Evolutionary conservation across 768 basidiomycete genomes (phyloP).

Genomic region (Lentinula lateritia): DNA sequence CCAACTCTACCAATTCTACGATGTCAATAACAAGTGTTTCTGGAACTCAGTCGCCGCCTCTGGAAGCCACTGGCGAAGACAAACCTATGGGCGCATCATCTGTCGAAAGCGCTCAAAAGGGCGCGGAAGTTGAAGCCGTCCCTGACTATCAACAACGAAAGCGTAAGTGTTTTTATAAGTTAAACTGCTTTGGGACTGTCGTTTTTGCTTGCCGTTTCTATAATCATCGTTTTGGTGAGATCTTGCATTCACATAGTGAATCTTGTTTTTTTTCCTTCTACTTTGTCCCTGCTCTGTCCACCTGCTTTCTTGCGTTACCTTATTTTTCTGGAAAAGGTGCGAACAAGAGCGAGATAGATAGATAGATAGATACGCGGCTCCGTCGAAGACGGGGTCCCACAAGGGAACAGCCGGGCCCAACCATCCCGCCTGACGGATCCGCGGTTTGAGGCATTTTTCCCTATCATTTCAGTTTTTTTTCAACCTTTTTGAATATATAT

Average conservation of each 20-base stretch:
- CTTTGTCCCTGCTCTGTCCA: not conserved
- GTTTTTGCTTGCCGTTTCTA: not conserved
- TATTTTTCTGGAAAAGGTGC: not conserved
- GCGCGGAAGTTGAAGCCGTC: slow-evolving; percentile 26
- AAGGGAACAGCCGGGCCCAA: no score
- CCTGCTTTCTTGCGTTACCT: not conserved
- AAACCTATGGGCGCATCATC: slow-evolving; percentile 44
- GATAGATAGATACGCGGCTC: no score
- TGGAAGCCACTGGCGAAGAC: slow-evolving; percentile 42
- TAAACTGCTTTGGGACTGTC: not conserved
- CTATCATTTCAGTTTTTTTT: not conserved
- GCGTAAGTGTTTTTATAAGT: slow-evolving; percentile 23
- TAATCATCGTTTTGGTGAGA: not conserved
- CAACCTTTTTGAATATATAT: not conserved
- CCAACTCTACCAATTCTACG: not conserved
- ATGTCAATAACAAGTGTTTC: slow-evolving; percentile 10
- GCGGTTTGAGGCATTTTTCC: not conserved
- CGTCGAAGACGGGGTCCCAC: no score
- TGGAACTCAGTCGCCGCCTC: slow-evolving; percentile 53
- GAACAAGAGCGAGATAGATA: no score
- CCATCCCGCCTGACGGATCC: not conserved
- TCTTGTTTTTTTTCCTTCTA: not conserved
- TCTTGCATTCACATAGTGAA: no score
- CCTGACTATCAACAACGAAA: slow-evolving; percentile 38
- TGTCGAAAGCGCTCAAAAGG: slow-evolving; percentile 25